These are phyloP conservation scores for Oryza nivara DNA, from an alignment of 176 grass and related monocot species.

Conservation along the genomic window DNA sequence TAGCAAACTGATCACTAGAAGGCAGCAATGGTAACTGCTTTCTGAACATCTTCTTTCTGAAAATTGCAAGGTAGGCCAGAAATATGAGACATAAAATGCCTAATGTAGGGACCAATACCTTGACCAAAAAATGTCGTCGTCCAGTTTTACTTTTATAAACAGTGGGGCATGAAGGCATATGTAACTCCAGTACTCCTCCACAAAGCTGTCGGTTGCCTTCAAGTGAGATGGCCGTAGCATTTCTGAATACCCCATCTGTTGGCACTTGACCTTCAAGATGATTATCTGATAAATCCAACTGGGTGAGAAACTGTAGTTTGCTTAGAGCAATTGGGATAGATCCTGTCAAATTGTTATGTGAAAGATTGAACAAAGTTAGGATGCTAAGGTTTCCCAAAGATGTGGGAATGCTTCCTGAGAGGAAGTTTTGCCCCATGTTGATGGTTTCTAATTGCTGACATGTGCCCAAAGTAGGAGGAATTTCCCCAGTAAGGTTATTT, in stretches of 20 bases:
- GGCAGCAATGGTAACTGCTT: background rate
- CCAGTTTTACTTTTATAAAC: background rate
- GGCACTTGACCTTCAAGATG: constrained; percentile 51
- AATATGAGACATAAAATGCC: constrained; percentile 11
- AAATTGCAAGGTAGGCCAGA: constrained; percentile 13
- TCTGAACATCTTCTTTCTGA: constrained; percentile 1
- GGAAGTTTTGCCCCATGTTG: constrained; percentile 24
- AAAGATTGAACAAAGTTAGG: constrained; percentile 33
- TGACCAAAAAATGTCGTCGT: constrained; percentile 16
- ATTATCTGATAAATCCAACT: constrained; percentile 47
- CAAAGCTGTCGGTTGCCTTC: constrained; percentile 43
- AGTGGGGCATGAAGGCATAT: constrained; percentile 42
- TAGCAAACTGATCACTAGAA: constrained; percentile 1
- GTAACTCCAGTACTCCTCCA: constrained; percentile 48
- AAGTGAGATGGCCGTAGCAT: constrained; percentile 29
- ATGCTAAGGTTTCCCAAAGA: constrained; percentile 12
- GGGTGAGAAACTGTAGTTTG: constrained; percentile 22
- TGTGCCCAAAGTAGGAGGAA: constrained; percentile 34
- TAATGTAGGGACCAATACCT: constrained; percentile 12
- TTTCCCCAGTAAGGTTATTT: constrained; percentile 52
- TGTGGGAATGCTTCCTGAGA: constrained; percentile 42
- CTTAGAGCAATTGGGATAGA: constrained; percentile 41
- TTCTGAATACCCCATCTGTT: constrained; percentile 47
- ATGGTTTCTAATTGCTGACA: constrained; percentile 36
- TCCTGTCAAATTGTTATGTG: constrained; percentile 42